Percentiles rank a stretch among this genome's conserved stretches.
These are phyloP conservation scores for Hypoxylon sp. DNA, from an alignment of 2,329 filamentous ascomycete genomes.

Conservation along the genomic window DNA sequence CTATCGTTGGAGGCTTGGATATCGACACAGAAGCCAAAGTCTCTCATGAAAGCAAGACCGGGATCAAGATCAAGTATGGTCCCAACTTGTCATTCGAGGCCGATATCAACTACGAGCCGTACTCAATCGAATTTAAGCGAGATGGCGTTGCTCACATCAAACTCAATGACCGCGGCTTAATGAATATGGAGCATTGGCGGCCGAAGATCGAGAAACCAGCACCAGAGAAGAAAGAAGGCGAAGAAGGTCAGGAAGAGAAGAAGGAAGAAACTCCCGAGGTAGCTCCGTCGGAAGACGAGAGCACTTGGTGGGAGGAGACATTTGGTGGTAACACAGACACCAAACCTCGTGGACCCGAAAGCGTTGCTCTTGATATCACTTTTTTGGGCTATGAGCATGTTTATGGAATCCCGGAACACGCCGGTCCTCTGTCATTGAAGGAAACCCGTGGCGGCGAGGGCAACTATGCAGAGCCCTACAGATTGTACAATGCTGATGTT, in stretches of 20 bases:
- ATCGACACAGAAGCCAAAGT: slow-evolving; percentile 80
- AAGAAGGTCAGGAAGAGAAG: slow-evolving; percentile 65
- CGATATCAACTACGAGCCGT: slow-evolving; percentile 85
- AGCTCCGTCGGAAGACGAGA: slow-evolving; percentile 76
- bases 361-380: slow-evolving; percentile 89
- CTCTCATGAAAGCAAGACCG: slow-evolving; percentile 73
- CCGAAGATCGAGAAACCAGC: slow-evolving; percentile 79
- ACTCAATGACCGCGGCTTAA: slow-evolving; percentile 88
- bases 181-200: slow-evolving; percentile 98
- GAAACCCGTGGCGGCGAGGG: slow-evolving; percentile 90
- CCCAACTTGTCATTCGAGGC: slow-evolving; percentile 83
- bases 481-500: slow-evolving; percentile 95
- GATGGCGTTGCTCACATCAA: slow-evolving; percentile 86
- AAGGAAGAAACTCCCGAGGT: slow-evolving; percentile 59
- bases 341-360: slow-evolving; percentile 95
- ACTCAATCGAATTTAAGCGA: slow-evolving; percentile 87
- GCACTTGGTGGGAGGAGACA: slow-evolving; percentile 97
- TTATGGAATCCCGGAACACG: slow-evolving; percentile 94
- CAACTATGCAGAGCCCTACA: slow-evolving; percentile 89
- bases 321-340: slow-evolving; percentile 96
- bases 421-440: slow-evolving; percentile 88
- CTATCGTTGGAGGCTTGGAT: slow-evolving; percentile 84
- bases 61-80: slow-evolving; percentile 85
- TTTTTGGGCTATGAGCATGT: slow-evolving; percentile 95
- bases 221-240: slow-evolving; percentile 66